Evolutionary conservation across 2,329 filamentous ascomycete genomes (phyloP).

Genomic region (Sclerotinia sclerotiorum): DNA sequence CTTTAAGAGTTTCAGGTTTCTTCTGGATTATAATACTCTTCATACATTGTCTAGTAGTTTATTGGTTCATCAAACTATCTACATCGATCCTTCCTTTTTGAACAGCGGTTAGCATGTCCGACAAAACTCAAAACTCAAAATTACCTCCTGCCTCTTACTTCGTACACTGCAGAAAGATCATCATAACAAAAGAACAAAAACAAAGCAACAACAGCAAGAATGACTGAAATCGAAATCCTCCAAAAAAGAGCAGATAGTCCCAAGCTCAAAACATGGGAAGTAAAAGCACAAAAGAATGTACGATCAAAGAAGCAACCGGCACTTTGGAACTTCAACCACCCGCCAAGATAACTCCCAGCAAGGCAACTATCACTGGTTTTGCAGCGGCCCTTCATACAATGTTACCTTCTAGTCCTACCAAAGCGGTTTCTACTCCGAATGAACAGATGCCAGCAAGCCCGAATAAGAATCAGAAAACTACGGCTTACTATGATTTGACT

Average conservation of each 20-base stretch:
- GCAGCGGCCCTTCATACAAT: background rate
- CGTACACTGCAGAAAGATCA: background rate
- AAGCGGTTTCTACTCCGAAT: background rate
- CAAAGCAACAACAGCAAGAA: background rate
- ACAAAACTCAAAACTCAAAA: background rate
- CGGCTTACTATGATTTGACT: background rate
- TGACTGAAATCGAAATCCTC: background rate
- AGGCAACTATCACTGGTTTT: no score
- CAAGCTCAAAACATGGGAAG: slow-evolving; percentile 1
- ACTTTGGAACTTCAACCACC: background rate
- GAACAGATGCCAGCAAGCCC: no score
- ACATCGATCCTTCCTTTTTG: background rate
- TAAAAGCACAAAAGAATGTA: background rate
- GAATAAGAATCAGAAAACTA: background rate
- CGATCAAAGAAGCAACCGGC: background rate
- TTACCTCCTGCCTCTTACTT: no score
- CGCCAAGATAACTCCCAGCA: background rate
- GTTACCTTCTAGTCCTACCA: background rate
- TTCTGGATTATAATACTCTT: background rate
- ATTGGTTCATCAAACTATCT: background rate
- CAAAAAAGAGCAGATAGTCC: background rate
- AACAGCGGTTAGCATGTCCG: background rate
- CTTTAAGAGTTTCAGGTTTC: background rate
- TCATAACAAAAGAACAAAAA: background rate
- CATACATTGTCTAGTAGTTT: background rate